Base-by-base conservation (phyloP, 2,329 filamentous ascomycete species). In the Colletotrichum lini region DNA sequence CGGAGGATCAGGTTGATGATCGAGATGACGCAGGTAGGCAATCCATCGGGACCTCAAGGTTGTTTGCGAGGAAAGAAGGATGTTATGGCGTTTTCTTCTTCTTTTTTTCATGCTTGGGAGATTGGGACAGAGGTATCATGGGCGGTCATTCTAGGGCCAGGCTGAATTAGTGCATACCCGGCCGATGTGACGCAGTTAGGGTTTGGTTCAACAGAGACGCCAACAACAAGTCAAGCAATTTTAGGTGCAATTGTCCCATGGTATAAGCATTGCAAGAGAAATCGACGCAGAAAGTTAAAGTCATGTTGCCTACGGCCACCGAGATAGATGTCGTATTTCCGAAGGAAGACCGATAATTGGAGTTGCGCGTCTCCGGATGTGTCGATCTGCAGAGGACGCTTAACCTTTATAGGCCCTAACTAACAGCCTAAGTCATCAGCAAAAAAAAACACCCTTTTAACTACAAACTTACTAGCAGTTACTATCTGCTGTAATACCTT, bases 1-100 rank as follows among this genome's bases (percentile, higher is more conserved):
- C n/a, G 82, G 84, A 35, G 30, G 56, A n/a, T 21, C 49, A 26
- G 49, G 67, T 16, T 67, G 15, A 72, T n/a, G 30, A 38, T 38
- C 8, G 35, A 38, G 30, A 38, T 18, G 26, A n/a, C 15, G 8
- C 45, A 50, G 6, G 21, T 9, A 26, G 30, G 38, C 21, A 62
- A 62, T 42, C 18, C 21, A 21, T 40, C 13, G 35, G 35, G 21
- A 21, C 30, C 40, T 62, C 13, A 49, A n/a, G 10, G 10, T 52
- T 42, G 30, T 21, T 21, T 4, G 8, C 18, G n/a, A 35, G 59
- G 45, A 30, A n/a, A 1, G n/a, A 26, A 40, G 59, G 12, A 7
- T 50, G 12, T 50, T 42, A 42, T 23, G 47, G 47, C 35, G 30
- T 62, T 56, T 21, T 40, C 7, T n/a, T n/a, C 26, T 21, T 16